A percentile compares a stretch with the other conserved stretches of the same genome.
Evolutionary conservation across 805 yeast genomes (phyloP).

Genomic region (Yamadazyma insecticola): DNA sequence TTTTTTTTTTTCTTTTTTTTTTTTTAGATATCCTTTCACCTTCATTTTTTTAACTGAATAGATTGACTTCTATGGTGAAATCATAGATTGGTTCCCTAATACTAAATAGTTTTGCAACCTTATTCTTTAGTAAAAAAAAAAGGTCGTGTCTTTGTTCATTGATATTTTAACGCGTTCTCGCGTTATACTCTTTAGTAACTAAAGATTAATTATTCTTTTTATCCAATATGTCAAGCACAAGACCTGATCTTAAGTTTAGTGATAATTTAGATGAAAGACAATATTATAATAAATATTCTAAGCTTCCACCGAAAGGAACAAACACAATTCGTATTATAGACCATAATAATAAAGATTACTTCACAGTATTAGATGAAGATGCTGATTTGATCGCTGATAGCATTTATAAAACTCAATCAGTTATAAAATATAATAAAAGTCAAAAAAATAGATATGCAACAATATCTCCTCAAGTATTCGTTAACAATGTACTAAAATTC

Average conservation of each 20-base stretch:
- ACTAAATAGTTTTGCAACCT: too few species aligned
- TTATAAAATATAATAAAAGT: constrained; percentile 57
- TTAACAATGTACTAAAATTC: constrained; percentile 53
- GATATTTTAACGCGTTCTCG: too few species aligned
- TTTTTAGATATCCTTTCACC: too few species aligned
- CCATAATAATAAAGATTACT: constrained; percentile 67
- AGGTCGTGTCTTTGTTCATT: too few species aligned
- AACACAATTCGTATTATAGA: constrained; percentile 70
- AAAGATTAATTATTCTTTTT: too few species aligned
- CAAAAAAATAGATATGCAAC: constrained; percentile 57
- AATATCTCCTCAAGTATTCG: constrained; percentile 68
- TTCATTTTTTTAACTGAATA: too few species aligned
- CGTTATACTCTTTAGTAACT: background rate
- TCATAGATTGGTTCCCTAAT: too few species aligned
- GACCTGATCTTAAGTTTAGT: constrained; percentile 39
- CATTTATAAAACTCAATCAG: constrained; percentile 80
- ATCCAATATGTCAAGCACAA: constrained; percentile 29
- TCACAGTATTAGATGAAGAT: constrained; percentile 66
- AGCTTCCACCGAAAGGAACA: constrained; percentile 44
- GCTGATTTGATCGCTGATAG: constrained; percentile 79
- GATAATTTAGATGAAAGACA: constrained; percentile 39
- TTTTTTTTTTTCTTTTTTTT: too few species aligned
- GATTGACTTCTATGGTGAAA: too few species aligned
- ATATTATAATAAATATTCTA: constrained; percentile 41
- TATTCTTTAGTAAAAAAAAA: too few species aligned